Conservation (phyloP, 371 early-diverging fungal species). For the Mucor indicus region DNA sequence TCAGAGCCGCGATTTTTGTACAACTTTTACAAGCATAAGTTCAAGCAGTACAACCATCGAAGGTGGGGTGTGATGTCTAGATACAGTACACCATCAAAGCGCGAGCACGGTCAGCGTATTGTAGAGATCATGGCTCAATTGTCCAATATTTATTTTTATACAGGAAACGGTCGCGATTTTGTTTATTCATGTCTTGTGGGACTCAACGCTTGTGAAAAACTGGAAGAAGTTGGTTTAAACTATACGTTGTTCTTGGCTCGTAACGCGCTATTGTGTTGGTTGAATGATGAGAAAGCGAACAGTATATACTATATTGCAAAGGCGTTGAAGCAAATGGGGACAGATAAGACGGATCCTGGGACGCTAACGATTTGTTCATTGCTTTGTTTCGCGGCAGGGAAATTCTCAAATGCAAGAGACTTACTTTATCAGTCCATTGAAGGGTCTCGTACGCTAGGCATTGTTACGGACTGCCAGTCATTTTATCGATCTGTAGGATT, state of each 20-base stretch:
- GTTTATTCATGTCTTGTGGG: conserved; percentile 38
- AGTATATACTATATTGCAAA: conserved; percentile 46
- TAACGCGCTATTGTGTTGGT: conserved; percentile 45
- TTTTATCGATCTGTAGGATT: conserved; percentile 54
- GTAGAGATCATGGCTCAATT: conserved; percentile 50
- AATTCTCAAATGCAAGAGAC: conserved; percentile 36
- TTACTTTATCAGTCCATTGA: conserved; percentile 44
- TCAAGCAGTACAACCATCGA: conserved; percentile 28
- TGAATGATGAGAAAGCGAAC: conserved; percentile 41
- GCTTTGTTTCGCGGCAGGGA: conserved; percentile 52
- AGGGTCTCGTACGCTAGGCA: conserved; percentile 44
- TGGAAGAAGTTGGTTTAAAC: conserved; percentile 25
- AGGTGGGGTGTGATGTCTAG: conserved; percentile 1
- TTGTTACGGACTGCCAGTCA: conserved; percentile 50
- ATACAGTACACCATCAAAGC: conserved; percentile 8
- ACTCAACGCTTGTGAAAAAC: conserved; percentile 44
- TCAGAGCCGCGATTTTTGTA: conserved; percentile 22
- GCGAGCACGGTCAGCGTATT: conserved; percentile 30
- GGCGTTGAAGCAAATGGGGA: conserved; percentile 28
- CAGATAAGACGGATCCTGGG: conserved; percentile 31
- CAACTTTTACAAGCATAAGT: conserved; percentile 28
- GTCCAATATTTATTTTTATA: conserved; percentile 53
- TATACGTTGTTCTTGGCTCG: conserved; percentile 50
- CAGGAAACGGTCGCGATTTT: conserved; percentile 41
- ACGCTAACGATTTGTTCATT: conserved; percentile 44